Evolutionary conservation across 2,329 filamentous ascomycete species (phyloP).

Genomic region (Colletotrichum sansevieriae): DNA sequence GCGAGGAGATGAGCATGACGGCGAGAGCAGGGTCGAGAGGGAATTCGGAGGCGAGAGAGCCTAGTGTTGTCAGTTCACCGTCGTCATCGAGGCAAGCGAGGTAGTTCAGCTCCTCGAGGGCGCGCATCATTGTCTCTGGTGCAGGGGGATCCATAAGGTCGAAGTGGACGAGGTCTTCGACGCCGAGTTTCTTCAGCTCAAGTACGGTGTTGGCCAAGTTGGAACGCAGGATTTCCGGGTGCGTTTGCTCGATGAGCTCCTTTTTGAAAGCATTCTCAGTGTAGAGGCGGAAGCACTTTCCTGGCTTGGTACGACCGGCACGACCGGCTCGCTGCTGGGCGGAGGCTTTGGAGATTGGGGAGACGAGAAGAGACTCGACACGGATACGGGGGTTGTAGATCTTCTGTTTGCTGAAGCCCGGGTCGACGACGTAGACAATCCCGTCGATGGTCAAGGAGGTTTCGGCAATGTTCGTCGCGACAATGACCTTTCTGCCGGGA

Average conservation of each 20-base stretch:
- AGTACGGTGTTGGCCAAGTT: constrained; percentile 96
- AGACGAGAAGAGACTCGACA: constrained; percentile 97
- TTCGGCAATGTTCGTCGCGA: constrained; percentile 98
- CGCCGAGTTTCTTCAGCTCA: constrained; percentile 96
- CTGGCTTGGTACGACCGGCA: constrained; percentile 97
- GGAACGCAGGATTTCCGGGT: constrained; percentile 94
- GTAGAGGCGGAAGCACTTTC: constrained; percentile 98
- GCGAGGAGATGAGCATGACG: constrained; percentile 97
- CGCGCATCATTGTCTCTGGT: constrained; percentile 98
- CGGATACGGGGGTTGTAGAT: constrained; percentile 98
- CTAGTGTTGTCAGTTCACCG: constrained; percentile 88
- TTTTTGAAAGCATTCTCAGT: constrained; percentile 97
- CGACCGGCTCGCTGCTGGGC: constrained; percentile 98
- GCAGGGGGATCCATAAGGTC: constrained; percentile 99
- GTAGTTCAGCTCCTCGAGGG: constrained; percentile 97
- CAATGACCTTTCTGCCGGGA: constrained; percentile 92
- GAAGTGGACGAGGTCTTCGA: constrained; percentile 96
- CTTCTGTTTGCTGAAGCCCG: constrained; percentile 99
- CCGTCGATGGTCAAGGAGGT: constrained; percentile 98
- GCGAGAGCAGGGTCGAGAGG: constrained; percentile 93
- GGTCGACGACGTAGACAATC: constrained; percentile 99
- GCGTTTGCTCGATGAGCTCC: constrained; percentile 96
- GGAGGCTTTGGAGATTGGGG: constrained; percentile 96
- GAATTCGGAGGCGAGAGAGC: constrained; percentile 91
- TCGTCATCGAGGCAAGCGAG: constrained; percentile 96